Conservation (phyloP, 495 filamentous ascomycete species). For the Xylona heveae region DNA sequence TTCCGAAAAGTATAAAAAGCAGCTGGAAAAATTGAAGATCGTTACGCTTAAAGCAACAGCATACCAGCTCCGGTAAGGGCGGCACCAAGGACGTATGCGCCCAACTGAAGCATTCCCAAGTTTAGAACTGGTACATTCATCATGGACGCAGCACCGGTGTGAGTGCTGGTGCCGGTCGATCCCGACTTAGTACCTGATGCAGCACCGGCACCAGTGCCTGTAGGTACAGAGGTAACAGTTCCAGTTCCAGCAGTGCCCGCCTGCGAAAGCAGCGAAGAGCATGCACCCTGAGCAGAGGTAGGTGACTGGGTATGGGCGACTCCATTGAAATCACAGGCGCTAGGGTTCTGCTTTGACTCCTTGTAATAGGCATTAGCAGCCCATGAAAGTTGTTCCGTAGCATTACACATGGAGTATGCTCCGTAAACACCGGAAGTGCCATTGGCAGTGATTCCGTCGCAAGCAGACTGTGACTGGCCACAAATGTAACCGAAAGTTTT, state of each 20-base stretch:
- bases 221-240: constrained; percentile 32
- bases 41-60: constrained; percentile 59
- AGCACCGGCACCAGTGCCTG: constrained; percentile 18
- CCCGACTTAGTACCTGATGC: constrained; percentile 16
- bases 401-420: constrained; percentile 73
- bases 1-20: too few species aligned
- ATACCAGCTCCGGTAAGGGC: constrained; percentile 48
- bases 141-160: constrained; percentile 19
- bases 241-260: constrained; percentile 44
- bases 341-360: constrained; percentile 30
- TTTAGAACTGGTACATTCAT: constrained; percentile 31
- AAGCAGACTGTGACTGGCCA: constrained; percentile 28
- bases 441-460: constrained; percentile 52
- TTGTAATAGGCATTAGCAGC: constrained; percentile 63
- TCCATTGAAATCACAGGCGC: constrained; percentile 62
- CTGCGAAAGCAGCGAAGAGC: constrained; percentile 30
- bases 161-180: constrained; percentile 20
- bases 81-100: constrained; percentile 46
- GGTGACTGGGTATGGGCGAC: constrained; percentile 26
- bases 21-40: constrained; percentile 1
- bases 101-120: constrained; percentile 40
- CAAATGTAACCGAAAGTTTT: constrained; percentile 60
- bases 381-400: constrained; percentile 57
- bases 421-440: constrained; percentile 57
- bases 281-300: constrained; percentile 26